Percentiles rank a stretch among this genome's conserved stretches.
Conservation (phyloP, 2,329 filamentous ascomycete genomes). For the Talaromyces rugulosus region DNA sequence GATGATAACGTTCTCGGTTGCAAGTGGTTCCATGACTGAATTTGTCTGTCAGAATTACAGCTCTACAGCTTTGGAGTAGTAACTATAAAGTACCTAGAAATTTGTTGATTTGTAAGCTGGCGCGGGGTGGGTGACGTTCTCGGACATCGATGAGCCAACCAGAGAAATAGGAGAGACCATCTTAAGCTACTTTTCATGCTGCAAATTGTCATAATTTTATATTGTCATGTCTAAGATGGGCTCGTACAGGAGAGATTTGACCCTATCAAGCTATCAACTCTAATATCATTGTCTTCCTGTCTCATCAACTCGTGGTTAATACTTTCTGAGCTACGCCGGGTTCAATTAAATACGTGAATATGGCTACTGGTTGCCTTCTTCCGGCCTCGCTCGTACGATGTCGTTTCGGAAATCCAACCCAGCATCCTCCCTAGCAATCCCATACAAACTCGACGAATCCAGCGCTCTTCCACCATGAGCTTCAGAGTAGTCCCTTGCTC, state of each 20-base stretch:
- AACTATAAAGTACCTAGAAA: background rate
- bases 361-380: background rate
- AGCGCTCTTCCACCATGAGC: conserved; percentile 30
- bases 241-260: background rate
- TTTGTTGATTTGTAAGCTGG: background rate
- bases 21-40: conserved; percentile 19
- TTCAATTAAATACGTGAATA: background rate
- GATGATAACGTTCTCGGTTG: conserved; percentile 24
- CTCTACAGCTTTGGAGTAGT: background rate
- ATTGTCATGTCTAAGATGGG: background rate
- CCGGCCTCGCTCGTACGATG: conserved; percentile 15
- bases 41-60: background rate
- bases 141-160: background rate
- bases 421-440: conserved; percentile 41
- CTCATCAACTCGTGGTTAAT: background rate
- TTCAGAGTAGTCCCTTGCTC: conserved; percentile 39
- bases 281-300: background rate
- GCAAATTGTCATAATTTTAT: background rate
- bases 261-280: background rate
- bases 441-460: conserved; percentile 52
- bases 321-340: too few species aligned
- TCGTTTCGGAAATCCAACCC: conserved; percentile 45
- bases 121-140: background rate
- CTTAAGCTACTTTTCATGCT: background rate
- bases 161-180: background rate